Evolutionary conservation across 2,329 filamentous ascomycete species (phyloP), one percentile per base, ranked within the genome.

Genomic region (Aureobasidium musti): DNA sequence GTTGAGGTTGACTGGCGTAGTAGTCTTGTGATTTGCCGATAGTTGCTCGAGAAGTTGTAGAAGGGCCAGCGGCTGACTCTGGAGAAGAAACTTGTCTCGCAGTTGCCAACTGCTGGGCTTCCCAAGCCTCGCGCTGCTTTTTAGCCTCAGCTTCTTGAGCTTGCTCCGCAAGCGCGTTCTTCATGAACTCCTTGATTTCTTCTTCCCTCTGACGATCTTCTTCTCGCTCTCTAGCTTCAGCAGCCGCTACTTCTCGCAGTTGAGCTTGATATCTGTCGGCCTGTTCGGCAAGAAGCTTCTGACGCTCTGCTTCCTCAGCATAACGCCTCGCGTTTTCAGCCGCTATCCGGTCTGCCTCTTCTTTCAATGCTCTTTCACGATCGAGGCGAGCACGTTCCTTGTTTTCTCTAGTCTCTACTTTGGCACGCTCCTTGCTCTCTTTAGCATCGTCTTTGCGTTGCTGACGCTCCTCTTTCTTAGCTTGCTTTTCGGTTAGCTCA

Each of bases 401-500:
- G 35, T 72, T 71, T 41, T 70, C 67, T 64, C 50, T 67, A 65
- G 69, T 70, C 69, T 78, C 71, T 59, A 78, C 72, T 65, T 73
- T 76, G 5, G 72, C 72, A n/a, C 71, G 74, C 50, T 74, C 72
- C 30, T 73, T 71, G 39, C 73, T 71, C 41, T 70, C 67, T 66
- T 49, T 67, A 66, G 69, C 70, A 69, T 78, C 70, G 54, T 78
- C 73, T 66, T 73, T 76, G 6, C 72, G 73, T 21, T 71, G 73
- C 59, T 78, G 76, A 35, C 76, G 76, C 35, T 75, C 72, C 64
- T 84, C 83, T 63, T 81, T 82, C 35, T 81, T 78, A 41, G 77
- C 78, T 74, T 87, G 84, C 72, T 86, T 84, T 54, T 86, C 78
- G 0, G 84, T 86, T 59, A 87, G 72, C 43, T 83, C 81, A 69